Percentiles rank a stretch among this genome's conserved stretches.
Evolutionary conservation across 768 basidiomycete genomes (phyloP).

Genomic region (Suillus placidus): DNA sequence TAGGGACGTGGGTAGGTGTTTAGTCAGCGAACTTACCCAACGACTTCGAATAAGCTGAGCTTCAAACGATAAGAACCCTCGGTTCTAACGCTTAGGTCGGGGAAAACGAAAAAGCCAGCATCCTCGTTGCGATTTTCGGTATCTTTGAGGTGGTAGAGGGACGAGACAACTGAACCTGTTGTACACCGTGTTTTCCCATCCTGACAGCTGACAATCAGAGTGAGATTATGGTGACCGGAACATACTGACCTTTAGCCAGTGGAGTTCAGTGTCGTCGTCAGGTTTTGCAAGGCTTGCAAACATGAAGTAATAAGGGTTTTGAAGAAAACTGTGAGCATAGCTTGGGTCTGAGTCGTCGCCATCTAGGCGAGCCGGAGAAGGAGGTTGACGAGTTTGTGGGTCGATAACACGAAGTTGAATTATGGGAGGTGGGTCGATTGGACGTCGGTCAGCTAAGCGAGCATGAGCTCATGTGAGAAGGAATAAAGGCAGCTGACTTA

Average conservation of each 20-base stretch:
- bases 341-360: constrained; percentile 38
- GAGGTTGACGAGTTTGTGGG: constrained; percentile 43
- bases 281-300: constrained; percentile 89
- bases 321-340: constrained; percentile 67
- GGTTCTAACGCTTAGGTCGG: constrained; percentile 88
- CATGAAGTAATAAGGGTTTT: constrained; percentile 97
- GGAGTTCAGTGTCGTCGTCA: constrained; percentile 86
- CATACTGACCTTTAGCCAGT: constrained; percentile 71
- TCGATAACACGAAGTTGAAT: constrained; percentile 91
- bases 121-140: constrained; percentile 62
- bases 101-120: constrained; percentile 96
- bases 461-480: constrained; percentile 1
- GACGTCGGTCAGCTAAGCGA: constrained; percentile 81
- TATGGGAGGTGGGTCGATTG: constrained; percentile 96
- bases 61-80: constrained; percentile 84
- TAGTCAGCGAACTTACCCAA: constrained; percentile 61
- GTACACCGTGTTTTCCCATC: constrained; percentile 92
- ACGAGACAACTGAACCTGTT: constrained; percentile 88
- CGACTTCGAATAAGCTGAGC: constrained; percentile 84
- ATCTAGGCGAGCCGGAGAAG: constrained; percentile 30
- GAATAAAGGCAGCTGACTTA: constrained; percentile 43
- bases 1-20: constrained; percentile 10
- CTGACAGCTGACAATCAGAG: constrained; percentile 36
- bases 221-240: neutral
- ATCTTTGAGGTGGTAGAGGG: constrained; percentile 88